Conservation (phyloP, 2,329 filamentous ascomycete genomes). For the Penicillium sp. region DNA sequence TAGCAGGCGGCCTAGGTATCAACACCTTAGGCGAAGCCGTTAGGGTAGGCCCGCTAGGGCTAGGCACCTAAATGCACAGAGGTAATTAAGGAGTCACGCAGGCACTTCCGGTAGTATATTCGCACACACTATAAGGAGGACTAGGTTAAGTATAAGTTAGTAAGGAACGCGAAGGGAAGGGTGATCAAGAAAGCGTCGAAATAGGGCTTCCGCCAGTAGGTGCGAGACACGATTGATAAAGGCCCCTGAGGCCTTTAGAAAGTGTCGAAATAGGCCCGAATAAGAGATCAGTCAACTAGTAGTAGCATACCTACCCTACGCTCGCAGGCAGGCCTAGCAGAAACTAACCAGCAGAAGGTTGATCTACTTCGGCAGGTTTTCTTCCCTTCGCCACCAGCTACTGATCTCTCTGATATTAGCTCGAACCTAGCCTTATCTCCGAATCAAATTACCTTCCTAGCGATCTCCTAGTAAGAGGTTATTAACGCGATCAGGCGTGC, state of each 20-base stretch:
- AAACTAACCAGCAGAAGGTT: constrained; percentile 7
- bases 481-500: neutral
- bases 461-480: neutral
- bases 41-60: neutral
- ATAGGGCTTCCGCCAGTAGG: neutral
- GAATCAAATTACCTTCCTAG: neutral
- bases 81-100: neutral
- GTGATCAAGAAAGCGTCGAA: neutral
- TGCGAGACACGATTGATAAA: neutral
- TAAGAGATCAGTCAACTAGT: neutral
- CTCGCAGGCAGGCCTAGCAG: neutral
- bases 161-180: neutral
- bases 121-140: neutral
- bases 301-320: constrained; percentile 14
- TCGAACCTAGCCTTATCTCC: neutral
- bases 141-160: neutral
- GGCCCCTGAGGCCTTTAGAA: constrained; percentile 2
- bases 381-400: constrained; percentile 7
- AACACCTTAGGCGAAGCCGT: neutral
- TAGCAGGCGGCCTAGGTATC: too few relatives aligned
- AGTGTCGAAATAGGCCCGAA: constrained; percentile 11
- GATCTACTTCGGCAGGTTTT: constrained; percentile 4
- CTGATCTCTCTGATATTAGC: neutral
- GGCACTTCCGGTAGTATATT: neutral
- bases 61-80: constrained; percentile 1